Conservation (phyloP, 805 yeast genomes). For the Sungouiozyma ichnusensis region DNA sequence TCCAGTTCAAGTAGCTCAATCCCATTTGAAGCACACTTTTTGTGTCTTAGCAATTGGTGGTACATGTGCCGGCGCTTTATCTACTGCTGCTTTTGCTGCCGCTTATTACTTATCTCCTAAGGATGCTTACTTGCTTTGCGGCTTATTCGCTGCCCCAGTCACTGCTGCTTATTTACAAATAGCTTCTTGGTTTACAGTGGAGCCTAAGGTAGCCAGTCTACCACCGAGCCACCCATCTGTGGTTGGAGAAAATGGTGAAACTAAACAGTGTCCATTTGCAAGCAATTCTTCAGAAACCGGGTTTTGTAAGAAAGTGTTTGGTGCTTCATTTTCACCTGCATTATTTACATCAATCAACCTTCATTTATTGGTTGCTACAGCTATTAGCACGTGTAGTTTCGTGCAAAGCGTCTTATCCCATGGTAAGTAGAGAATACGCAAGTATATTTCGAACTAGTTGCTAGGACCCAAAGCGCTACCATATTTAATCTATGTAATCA, state of each 20-base stretch:
- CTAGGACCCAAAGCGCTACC: too few species aligned
- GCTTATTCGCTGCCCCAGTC: conserved; percentile 8
- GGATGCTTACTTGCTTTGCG: conserved; percentile 4
- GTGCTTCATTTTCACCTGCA: neutral
- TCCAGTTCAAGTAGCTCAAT: conserved; percentile 12
- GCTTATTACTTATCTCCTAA: conserved; percentile 31
- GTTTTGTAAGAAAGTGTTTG: neutral
- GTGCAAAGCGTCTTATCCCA: neutral
- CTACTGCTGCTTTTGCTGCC: conserved; percentile 41
- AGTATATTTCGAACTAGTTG: too few species aligned
- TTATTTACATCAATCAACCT: conserved; percentile 2
- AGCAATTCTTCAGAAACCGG: neutral
- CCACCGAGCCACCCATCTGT: conserved; percentile 11
- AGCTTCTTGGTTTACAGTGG: neutral
- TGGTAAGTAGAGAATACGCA: neutral
- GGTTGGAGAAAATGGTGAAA: conserved; percentile 6
- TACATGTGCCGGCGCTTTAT: conserved; percentile 35
- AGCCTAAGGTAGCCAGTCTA: conserved; percentile 3
- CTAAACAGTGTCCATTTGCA: conserved; percentile 9
- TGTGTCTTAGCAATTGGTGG: conserved; percentile 17
- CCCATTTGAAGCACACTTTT: conserved; percentile 11
- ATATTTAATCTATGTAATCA: too few species aligned
- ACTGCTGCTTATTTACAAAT: conserved; percentile 7
- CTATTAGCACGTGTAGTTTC: conserved; percentile 1
- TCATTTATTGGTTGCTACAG: conserved; percentile 4